Base-by-base conservation (phyloP, 495 filamentous ascomycete species). In the Annulohypoxylon moriforme region DNA sequence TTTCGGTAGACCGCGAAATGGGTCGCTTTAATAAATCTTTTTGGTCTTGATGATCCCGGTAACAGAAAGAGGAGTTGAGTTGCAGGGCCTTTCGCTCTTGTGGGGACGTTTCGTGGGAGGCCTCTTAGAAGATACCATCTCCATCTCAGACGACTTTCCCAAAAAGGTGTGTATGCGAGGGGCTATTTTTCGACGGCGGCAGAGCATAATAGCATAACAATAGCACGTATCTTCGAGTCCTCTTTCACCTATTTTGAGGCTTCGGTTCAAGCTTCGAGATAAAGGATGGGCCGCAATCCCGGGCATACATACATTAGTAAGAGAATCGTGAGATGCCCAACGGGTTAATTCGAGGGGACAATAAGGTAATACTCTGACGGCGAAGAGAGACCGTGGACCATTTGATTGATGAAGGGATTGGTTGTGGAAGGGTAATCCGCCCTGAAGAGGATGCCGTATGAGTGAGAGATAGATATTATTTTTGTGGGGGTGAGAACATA, bases 291-390 rank as follows among this genome's bases (percentile, higher is more conserved):
- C 70, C 70, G 70, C 56, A 73, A 68, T 73, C 60, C 70, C 70
- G 70, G 70, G 65, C 65, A 73, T 29, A 65, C 70, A 68, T 72
- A 68, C 69, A 72, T 72, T 67, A 68, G 38, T 27, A 67, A 44
- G 22, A 20, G 46, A 55, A 68, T 38, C 7, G 31, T 47, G 25
- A 40, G 59, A 53, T 22, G 34, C 64, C 69, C 63, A 63, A 72
- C 67, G 58, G 25, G 33, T 31, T 7, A 40, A 40, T n/a, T 22
- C 10, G 18, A 58, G 20, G 18, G 10, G 10, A 40, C 9, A 0
- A 58, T 34, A 56, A 36, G 20, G 34, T 22, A 22, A 40, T 29
- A 58, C 10, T 25, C 18, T 40, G 55, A 27, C 31, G 47, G 36
- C 34, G 36, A 44, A 56, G 60, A 68, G 60, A 68, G 57, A 40